Conservation (phyloP, 1,139 yeast genomes). For the Scheffersomyces illinoinensis region DNA sequence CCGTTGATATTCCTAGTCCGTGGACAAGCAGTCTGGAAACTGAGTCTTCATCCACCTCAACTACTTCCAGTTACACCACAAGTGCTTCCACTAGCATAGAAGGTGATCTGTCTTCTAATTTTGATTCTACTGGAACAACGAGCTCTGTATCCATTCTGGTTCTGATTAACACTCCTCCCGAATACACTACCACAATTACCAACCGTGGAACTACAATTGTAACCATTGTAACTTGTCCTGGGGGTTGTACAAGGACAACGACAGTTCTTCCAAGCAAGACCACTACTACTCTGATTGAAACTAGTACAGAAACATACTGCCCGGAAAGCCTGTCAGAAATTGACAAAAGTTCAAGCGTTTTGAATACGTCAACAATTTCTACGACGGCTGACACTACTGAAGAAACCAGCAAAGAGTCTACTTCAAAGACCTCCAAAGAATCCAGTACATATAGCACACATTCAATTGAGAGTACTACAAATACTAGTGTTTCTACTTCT, state of each 20-base stretch:
- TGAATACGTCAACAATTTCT: neutral
- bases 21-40: neutral
- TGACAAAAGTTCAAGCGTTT: neutral
- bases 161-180: too few species aligned
- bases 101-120: neutral
- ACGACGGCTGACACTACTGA: neutral
- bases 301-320: constrained; percentile 2
- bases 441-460: too few species aligned
- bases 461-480: too few species aligned
- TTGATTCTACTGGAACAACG: neutral
- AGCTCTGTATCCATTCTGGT: too few species aligned
- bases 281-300: constrained; percentile 6
- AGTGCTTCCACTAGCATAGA: neutral
- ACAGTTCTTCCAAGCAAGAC: constrained; percentile 1
- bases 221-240: neutral
- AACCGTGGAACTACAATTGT: neutral
- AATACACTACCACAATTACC: neutral
- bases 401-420: neutral
- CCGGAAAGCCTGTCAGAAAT: neutral
- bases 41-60: neutral
- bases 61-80: neutral
- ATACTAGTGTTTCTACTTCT: neutral
- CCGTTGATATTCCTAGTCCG: neutral
- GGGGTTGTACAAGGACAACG: neutral
- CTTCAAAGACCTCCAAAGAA: neutral